These are phyloP conservation scores for Bidens hawaiensis DNA, from an alignment of 140 eudicot genomes.

Conservation along the genomic window DNA sequence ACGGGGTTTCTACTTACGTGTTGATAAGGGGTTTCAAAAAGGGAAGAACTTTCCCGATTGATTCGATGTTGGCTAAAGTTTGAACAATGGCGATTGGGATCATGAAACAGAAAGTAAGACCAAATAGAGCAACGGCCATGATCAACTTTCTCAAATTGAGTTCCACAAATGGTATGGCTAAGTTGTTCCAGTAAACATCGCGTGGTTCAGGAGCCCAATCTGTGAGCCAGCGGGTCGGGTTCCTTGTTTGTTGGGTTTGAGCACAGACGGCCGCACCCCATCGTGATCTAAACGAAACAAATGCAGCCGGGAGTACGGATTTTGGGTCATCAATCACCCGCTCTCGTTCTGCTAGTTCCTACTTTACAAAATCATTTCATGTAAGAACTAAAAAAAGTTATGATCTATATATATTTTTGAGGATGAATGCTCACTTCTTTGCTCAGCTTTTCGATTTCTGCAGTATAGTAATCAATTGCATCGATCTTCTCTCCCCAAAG, in stretches of 20 bases:
- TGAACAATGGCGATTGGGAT: slow-evolving; percentile 91
- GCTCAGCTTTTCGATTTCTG: slow-evolving; percentile 60
- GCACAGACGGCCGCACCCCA: slow-evolving; percentile 99
- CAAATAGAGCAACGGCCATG: slow-evolving; percentile 68
- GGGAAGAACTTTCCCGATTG: slow-evolving; percentile 75
- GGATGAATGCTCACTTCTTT: slow-evolving; percentile 47
- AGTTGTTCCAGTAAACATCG: slow-evolving; percentile 88
- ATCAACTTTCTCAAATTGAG: slow-evolving; percentile 63
- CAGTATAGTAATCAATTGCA: slow-evolving; percentile 73
- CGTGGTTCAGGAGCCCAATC: slow-evolving; percentile 99
- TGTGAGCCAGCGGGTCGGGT: slow-evolving; percentile 90
- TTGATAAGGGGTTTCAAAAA: slow-evolving; percentile 66
- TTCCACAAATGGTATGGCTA: slow-evolving; percentile 85
- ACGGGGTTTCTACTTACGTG: slow-evolving; percentile 38
- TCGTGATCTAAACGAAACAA: slow-evolving; percentile 83
- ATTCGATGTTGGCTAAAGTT: slow-evolving; percentile 82
- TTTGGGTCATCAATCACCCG: slow-evolving; percentile 69
- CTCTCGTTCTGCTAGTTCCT: slow-evolving; percentile 82
- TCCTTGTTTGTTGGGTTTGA: slow-evolving; percentile 82
- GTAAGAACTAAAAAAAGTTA: background rate
- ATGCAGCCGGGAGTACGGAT: slow-evolving; percentile 87
- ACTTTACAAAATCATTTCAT: slow-evolving; percentile 12
- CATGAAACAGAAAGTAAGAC: slow-evolving; percentile 84
- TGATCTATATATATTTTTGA: background rate
- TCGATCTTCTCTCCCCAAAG: slow-evolving; percentile 83